phyloP scores from a whole-genome alignment of 2,329 filamentous ascomycete species.

The Alternaria gaisen region DNA sequence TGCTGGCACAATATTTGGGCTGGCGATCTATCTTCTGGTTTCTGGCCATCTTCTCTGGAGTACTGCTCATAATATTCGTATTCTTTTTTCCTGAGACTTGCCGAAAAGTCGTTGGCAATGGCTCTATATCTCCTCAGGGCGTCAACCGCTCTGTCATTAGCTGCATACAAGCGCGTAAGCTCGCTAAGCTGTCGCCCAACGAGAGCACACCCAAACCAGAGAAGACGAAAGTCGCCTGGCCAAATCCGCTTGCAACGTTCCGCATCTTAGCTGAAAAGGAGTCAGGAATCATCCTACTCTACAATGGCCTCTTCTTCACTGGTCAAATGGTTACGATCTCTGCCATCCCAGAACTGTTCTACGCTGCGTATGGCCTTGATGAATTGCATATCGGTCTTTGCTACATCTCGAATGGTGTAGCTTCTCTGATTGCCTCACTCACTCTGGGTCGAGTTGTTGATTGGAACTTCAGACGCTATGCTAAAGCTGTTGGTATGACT shows the following conservation, averaged over 20 bases:
- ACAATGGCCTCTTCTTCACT: slow-evolving; percentile 47
- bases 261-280: slow-evolving; percentile 44
- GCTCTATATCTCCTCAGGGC: slow-evolving; percentile 44
- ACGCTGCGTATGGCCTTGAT: slow-evolving; percentile 39
- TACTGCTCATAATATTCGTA: slow-evolving; percentile 46
- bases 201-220: slow-evolving; percentile 5
- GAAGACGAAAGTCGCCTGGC: slow-evolving; percentile 33
- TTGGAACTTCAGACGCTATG: slow-evolving; percentile 76
- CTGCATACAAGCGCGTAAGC: slow-evolving; percentile 39
- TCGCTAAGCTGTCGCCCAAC: slow-evolving; percentile 10
- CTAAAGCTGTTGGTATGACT: slow-evolving; percentile 66
- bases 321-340: slow-evolving; percentile 43
- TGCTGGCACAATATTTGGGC: slow-evolving; percentile 44
- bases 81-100: slow-evolving; percentile 56
- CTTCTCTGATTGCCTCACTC: slow-evolving; percentile 36
- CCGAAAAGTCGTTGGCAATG: slow-evolving; percentile 56
- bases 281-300: slow-evolving; percentile 41
- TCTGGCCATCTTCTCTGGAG: slow-evolving; percentile 52
- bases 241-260: slow-evolving; percentile 40
- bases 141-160: slow-evolving; percentile 43
- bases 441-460: slow-evolving; percentile 62
- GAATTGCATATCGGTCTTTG: slow-evolving; percentile 43
- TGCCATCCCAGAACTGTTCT: slow-evolving; percentile 39
- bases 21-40: slow-evolving; percentile 55
- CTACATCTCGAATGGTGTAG: slow-evolving; percentile 42